These are phyloP conservation scores for Alternaria ethzedia DNA, from an alignment of 2,329 filamentous ascomycete genomes.

Conservation along the genomic window DNA sequence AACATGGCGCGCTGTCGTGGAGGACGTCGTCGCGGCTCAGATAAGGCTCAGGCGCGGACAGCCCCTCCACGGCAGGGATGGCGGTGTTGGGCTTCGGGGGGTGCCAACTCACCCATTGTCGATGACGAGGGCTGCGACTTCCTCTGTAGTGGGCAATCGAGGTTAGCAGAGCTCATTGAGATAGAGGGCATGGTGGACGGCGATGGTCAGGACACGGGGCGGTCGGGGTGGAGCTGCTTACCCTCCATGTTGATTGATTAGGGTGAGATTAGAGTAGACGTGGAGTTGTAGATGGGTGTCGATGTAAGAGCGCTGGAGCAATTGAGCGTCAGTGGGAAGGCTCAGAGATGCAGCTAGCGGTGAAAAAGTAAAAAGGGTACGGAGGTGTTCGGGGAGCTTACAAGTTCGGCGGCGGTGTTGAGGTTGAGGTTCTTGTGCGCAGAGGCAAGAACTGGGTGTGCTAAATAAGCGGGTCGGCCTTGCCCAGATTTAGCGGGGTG, in stretches of 20 bases:
- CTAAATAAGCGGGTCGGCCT: conserved; percentile 53
- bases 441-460: conserved; percentile 49
- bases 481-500: conserved; percentile 48
- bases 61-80: conserved; percentile 49
- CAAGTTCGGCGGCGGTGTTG: conserved; percentile 40
- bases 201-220: conserved; percentile 23
- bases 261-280: conserved; percentile 46
- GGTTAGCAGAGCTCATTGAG: conserved; percentile 47
- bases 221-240: conserved; percentile 59
- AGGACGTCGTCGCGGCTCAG: conserved; percentile 27
- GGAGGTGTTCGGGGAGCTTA: conserved; percentile 39
- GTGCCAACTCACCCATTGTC: conserved; percentile 96
- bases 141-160: conserved; percentile 69
- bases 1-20: conserved; percentile 31
- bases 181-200: conserved; percentile 25
- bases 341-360: conserved; percentile 26
- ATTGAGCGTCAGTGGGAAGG: conserved; percentile 37
- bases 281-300: conserved; percentile 40
- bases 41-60: conserved; percentile 34
- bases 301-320: conserved; percentile 39
- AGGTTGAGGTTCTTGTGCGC: conserved; percentile 48
- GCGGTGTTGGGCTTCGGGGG: conserved; percentile 40
- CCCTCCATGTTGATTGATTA: conserved; percentile 67
- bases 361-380: conserved; percentile 36
- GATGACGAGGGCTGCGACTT: conserved; percentile 99